Percentiles rank a stretch among this genome's conserved stretches.
phyloP scores from a whole-genome alignment of 768 basidiomycete species.

The Boletus edulis region DNA sequence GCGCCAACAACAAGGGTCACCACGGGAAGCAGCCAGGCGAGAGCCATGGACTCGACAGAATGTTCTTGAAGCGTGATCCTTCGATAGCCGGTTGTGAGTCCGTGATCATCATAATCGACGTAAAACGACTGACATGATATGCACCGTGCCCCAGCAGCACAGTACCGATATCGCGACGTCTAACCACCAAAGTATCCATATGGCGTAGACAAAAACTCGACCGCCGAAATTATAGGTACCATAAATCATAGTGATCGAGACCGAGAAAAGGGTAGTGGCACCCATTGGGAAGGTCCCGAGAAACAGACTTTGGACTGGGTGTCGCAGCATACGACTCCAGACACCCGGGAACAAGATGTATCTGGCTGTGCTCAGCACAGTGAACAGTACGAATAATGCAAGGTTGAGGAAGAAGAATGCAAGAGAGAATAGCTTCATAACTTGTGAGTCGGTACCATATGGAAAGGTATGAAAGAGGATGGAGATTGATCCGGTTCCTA shows the following conservation, averaged over 20 bases:
- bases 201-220: conserved; percentile 45
- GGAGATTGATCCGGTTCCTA: conserved; percentile 52
- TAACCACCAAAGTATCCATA: conserved; percentile 73
- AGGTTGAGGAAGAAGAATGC: conserved; percentile 61
- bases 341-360: conserved; percentile 54
- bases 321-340: conserved; percentile 45
- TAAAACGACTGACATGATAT: conserved; percentile 56
- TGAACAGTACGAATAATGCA: conserved; percentile 50
- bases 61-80: conserved; percentile 63
- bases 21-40: conserved; percentile 73
- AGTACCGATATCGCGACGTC: conserved; percentile 53
- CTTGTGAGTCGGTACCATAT: conserved; percentile 41
- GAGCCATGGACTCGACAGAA: conserved; percentile 51
- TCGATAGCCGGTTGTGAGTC: conserved; percentile 8
- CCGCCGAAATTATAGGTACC: conserved; percentile 49
- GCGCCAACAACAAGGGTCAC: conserved; percentile 71
- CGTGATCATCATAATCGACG: conserved; percentile 17
- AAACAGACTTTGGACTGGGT: conserved; percentile 52
- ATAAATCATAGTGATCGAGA: conserved; percentile 46
- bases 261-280: conserved; percentile 53
- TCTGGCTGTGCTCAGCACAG: conserved; percentile 42
- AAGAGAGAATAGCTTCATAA: conserved; percentile 43
- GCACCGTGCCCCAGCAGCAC: conserved; percentile 60
- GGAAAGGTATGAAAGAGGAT: conserved; percentile 58
- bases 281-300: conserved; percentile 57